These are phyloP conservation scores for Cutaneotrichosporon curvatum DNA, from an alignment of 1,284 basidiomycete genomes.

Conservation along the genomic window DNA sequence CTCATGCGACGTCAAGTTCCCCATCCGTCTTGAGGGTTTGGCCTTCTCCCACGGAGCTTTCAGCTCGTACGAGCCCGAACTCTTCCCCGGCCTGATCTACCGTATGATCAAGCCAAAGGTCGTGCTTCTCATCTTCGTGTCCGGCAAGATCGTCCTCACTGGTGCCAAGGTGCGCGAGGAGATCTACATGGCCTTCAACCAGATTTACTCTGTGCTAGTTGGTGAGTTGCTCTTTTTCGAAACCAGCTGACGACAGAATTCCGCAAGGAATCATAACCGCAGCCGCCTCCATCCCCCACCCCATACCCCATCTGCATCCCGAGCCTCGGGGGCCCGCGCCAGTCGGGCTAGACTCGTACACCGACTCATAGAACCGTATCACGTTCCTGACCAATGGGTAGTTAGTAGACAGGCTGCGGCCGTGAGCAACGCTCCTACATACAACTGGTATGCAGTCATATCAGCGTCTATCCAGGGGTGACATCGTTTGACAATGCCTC, in stretches of 20 bases:
- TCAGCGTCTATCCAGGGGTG: too few relatives aligned
- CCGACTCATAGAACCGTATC: too few relatives aligned
- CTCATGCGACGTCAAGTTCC: slow-evolving; percentile 98
- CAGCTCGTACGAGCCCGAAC: slow-evolving; percentile 95
- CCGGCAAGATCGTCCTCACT: slow-evolving; percentile 97
- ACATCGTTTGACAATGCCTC: too few relatives aligned
- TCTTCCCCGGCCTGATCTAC: slow-evolving; percentile 98
- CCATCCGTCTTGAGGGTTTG: slow-evolving; percentile 94
- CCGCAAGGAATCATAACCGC: slow-evolving; percentile 36
- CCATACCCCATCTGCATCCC: neutral
- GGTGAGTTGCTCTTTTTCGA: slow-evolving; percentile 25
- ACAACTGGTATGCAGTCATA: too few relatives aligned
- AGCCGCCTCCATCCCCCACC: neutral
- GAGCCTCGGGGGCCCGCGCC: too few relatives aligned
- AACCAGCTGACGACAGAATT: slow-evolving; percentile 26
- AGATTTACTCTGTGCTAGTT: slow-evolving; percentile 87
- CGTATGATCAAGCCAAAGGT: slow-evolving; percentile 99
- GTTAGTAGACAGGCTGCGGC: too few relatives aligned
- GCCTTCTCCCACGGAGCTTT: slow-evolving; percentile 98
- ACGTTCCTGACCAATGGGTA: too few relatives aligned
- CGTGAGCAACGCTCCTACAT: too few relatives aligned
- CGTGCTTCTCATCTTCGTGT: slow-evolving; percentile 96
- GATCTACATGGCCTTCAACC: slow-evolving; percentile 99
- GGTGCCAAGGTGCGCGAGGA: slow-evolving; percentile 99
- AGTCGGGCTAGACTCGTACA: too few relatives aligned